Evolutionary conservation across 192 early-diverging fungal genomes (phyloP).

Genomic region (Podila minutissima): DNA sequence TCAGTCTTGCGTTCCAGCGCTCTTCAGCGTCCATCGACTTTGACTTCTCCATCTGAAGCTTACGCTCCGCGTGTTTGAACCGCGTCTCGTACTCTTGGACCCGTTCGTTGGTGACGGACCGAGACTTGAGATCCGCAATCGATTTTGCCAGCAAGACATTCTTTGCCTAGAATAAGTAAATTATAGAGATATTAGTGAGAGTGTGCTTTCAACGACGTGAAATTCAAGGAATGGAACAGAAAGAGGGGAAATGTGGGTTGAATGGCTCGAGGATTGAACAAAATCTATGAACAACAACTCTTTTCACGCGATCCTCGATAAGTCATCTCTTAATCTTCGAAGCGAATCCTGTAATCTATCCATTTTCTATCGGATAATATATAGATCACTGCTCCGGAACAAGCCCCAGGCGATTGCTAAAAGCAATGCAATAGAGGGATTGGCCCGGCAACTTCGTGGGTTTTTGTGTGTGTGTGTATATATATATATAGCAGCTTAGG

Average conservation of each 20-base stretch:
- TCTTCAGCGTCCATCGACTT: constrained; percentile 41
- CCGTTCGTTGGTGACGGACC: constrained; percentile 15
- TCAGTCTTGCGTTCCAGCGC: constrained; percentile 42
- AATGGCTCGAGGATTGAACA: constrained; percentile 49
- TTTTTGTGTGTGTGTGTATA: too few relatives aligned
- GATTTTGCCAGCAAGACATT: constrained; percentile 9
- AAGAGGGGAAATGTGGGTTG: constrained; percentile 27
- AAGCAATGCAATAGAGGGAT: not conserved
- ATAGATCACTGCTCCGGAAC: constrained; percentile 36
- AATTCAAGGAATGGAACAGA: not conserved
- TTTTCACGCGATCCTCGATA: constrained; percentile 45
- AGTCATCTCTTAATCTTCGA: constrained; percentile 24
- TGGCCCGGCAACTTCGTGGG: not conserved
- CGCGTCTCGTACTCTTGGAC: constrained; percentile 40
- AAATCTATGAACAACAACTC: constrained; percentile 49
- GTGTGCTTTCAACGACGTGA: not conserved
- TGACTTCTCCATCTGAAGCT: constrained; percentile 34
- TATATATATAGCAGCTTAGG: too few relatives aligned
- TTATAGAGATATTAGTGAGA: not conserved
- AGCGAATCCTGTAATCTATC: constrained; percentile 46
- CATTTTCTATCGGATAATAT: constrained; percentile 31
- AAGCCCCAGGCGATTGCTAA: not conserved
- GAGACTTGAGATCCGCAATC: constrained; percentile 23
- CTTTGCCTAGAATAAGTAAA: constrained; percentile 17
- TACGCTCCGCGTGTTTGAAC: constrained; percentile 42